phyloP scores from a whole-genome alignment of 2,329 filamentous ascomycete species.

The Fusarium newnesense region DNA sequence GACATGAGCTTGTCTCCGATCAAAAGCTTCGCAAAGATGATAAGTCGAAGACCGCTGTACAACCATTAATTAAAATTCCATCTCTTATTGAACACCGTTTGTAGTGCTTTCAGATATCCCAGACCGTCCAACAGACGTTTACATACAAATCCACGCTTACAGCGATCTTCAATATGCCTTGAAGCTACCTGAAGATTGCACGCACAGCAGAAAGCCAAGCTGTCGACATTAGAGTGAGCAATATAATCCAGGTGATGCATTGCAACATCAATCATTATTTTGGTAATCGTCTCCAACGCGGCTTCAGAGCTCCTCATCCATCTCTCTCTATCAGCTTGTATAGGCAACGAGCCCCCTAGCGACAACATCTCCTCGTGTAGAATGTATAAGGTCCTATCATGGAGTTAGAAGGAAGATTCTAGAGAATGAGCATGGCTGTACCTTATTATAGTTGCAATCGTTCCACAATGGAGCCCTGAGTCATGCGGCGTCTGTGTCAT shows the following conservation, averaged over 20 bases:
- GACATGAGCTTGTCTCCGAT: too few species aligned
- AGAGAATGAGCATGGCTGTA: fast-evolving
- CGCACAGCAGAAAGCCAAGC: fast-evolving
- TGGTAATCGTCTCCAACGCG: neutral
- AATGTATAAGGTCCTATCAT: fast-evolving
- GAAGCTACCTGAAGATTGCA: fast-evolving
- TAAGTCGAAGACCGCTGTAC: too few species aligned
- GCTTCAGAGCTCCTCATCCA: fast-evolving
- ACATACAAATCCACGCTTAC: fast-evolving
- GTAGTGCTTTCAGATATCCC: fast-evolving
- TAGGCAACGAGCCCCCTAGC: fast-evolving
- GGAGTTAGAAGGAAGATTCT: fast-evolving
- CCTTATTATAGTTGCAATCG: neutral
- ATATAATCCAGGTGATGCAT: neutral
- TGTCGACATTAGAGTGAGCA: fast-evolving
- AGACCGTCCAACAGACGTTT: fast-evolving
- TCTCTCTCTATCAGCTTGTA: fast-evolving
- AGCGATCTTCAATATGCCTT: neutral
- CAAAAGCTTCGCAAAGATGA: too few species aligned
- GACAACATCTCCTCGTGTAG: fast-evolving
- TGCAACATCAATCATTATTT: neutral
- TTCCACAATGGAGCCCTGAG: fast-evolving
- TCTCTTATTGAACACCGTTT: fast-evolving
- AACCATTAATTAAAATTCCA: neutral
- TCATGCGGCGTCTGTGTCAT: neutral